A percentile compares a stretch with the other conserved stretches of the same genome.
Evolutionary conservation across 495 filamentous ascomycete species (phyloP).

Genomic region (Xylaria acuta): DNA sequence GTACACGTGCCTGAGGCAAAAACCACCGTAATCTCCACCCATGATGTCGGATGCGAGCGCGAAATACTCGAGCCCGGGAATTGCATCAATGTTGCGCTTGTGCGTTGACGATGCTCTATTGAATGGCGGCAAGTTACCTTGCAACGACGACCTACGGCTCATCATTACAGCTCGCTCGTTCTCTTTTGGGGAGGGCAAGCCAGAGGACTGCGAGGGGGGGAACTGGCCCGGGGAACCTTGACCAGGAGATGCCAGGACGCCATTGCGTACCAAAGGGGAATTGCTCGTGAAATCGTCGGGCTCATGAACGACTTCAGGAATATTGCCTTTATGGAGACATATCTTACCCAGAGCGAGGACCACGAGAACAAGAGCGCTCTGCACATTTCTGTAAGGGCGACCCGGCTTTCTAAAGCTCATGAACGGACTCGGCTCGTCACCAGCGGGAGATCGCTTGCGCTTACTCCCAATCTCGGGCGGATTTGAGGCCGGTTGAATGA

Average conservation of each 20-base stretch:
- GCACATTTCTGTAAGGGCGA: slow-evolving; percentile 63
- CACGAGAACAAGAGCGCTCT: slow-evolving; percentile 79
- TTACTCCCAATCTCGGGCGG: slow-evolving; percentile 56
- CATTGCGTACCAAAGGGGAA: slow-evolving; percentile 57
- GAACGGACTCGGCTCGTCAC: slow-evolving; percentile 43
- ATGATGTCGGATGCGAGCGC: slow-evolving; percentile 86
- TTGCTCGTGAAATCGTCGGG: slow-evolving; percentile 45
- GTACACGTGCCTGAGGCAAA: slow-evolving; percentile 81
- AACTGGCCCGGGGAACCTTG: slow-evolving; percentile 55
- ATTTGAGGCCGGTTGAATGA: slow-evolving; percentile 35
- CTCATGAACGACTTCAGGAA: slow-evolving; percentile 67
- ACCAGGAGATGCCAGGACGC: slow-evolving; percentile 52
- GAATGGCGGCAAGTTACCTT: slow-evolving; percentile 39
- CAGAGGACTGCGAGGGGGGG: slow-evolving; percentile 47
- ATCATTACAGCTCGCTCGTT: slow-evolving; percentile 46
- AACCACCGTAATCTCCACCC: slow-evolving; percentile 77
- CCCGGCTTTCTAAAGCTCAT: slow-evolving; percentile 44
- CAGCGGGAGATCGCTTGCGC: slow-evolving; percentile 62
- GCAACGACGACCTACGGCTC: slow-evolving; percentile 53
- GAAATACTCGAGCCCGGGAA: slow-evolving; percentile 90
- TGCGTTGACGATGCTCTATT: slow-evolving; percentile 37
- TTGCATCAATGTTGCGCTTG: slow-evolving; percentile 77
- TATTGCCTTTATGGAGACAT: slow-evolving; percentile 64
- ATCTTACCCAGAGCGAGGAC: slow-evolving; percentile 88
- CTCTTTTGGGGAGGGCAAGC: slow-evolving; percentile 57